Evolutionary conservation across 2,329 filamentous ascomycete genomes (phyloP), one percentile per base, ranked within the genome.

Genomic region (Blastomyces silverae): DNA sequence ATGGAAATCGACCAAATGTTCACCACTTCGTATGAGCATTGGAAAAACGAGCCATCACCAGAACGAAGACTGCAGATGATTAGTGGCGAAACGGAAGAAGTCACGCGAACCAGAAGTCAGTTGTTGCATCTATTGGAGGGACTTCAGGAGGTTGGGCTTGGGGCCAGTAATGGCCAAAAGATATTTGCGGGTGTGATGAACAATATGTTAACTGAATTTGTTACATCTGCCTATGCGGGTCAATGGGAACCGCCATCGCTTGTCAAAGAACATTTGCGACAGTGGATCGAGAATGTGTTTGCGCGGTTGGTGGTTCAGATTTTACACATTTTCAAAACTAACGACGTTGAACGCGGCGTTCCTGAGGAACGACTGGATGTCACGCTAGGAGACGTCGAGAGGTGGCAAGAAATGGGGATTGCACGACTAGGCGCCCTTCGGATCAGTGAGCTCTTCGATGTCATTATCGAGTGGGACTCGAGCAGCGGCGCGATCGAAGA

Each of bases 401-500:
- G 80, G 66, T 85, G 84, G 80, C 80, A 82, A 66, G 80, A 83
- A 37, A 83, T 84, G 69, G 84, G 81, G 5, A 76, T 85, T 52
- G 77, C 79, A 20, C 79, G 83, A 44, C 74, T 88, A 1, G 85
- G 85, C 1, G 79, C 81, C 52, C 78, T 83, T 22, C 80, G 85
- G 20, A 82, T 83, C 1, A 79, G 80, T 39, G 80, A 85, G 64
- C 75, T 88, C 0, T 87, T 88, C 65, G 83, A 87, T 70, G 83
- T 87, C 64, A 81, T 88, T 64, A 84, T 86, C 62, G 80, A 82
- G 63, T 87, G 85, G 84, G 82, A 85, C 65, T 75, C 78, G 20
- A 87, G 84, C 63, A 76, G 78, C 64, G 85, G 85, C 15, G 85
- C 84, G 1, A 81, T 88, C 42, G 79, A 85, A 48, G 85, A 88